Conservation (phyloP, 1,139 yeast species). For the Kluyveromyces sp. region DNA sequence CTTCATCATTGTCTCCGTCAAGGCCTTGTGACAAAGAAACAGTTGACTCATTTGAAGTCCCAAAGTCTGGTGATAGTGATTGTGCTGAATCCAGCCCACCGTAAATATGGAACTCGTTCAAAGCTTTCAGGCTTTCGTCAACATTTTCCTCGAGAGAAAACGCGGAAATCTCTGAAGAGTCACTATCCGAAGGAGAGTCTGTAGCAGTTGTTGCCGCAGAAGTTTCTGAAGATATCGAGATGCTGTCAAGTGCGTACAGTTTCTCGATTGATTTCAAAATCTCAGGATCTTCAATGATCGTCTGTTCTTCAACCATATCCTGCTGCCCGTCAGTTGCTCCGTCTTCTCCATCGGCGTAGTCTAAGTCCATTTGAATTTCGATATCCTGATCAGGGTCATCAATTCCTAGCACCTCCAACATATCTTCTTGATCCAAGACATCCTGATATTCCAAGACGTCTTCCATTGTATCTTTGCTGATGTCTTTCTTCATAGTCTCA, state of each 20-base stretch:
- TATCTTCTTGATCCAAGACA: slow-evolving; percentile 3
- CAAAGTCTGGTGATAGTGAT: not conserved
- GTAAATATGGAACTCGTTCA: slow-evolving; percentile 2
- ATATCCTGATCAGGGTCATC: slow-evolving; percentile 7
- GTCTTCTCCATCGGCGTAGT: slow-evolving; percentile 7
- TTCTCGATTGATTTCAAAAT: slow-evolving; percentile 17
- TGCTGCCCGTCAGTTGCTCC: slow-evolving; percentile 9
- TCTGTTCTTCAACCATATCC: slow-evolving; percentile 7
- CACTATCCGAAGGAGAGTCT: not conserved
- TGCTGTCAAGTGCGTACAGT: slow-evolving; percentile 23
- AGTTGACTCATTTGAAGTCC: slow-evolving; percentile 2
- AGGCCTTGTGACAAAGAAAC: slow-evolving; percentile 1
- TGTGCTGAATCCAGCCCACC: not conserved
- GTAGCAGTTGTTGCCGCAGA: slow-evolving; percentile 2
- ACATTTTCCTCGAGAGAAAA: slow-evolving; percentile 2
- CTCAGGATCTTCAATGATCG: slow-evolving; percentile 7
- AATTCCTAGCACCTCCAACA: slow-evolving; percentile 3
- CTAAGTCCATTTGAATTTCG: slow-evolving; percentile 8
- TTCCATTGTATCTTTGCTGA: slow-evolving; percentile 2
- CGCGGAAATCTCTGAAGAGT: not conserved
- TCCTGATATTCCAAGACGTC: slow-evolving; percentile 6
- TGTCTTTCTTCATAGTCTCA: slow-evolving; percentile 2
- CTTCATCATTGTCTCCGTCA: slow-evolving; percentile 10
- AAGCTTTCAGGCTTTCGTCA: not conserved
- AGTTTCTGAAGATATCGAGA: slow-evolving; percentile 1